Base-by-base conservation (phyloP, 192 early-diverging fungal genomes). In the Coemansia brasiliensis region DNA sequence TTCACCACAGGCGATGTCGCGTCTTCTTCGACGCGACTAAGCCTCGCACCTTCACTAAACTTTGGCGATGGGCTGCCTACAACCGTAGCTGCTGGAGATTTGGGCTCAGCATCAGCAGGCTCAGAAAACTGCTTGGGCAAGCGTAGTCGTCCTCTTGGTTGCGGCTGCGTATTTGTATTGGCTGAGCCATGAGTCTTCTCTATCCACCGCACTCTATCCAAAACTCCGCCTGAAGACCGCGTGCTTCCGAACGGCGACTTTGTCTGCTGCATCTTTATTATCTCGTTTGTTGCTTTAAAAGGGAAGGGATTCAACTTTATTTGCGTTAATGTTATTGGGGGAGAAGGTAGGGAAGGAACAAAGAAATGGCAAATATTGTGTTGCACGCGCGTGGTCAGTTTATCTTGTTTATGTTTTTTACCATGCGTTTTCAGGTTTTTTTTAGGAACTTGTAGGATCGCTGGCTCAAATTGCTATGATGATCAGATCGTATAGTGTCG, bases 171-270 rank as follows among this genome's bases (percentile, higher is more conserved):
- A 11, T 13, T 10, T 39, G 22, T 65, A 27, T 15, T 35, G 37
- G 20, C 13, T 8, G 59, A 35, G 0, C 67, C 74, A 15, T 78
- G 74, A 1, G 64, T 67, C 39, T 78, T 54, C 18, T 78, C 74
- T 43, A 78, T 78, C 68, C 68, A 78, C 20, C 69, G 69, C 7
- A 78, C 61, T 11, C 74, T 63, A 59, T 78, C 74, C 32, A 71
- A 24, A 20, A 78, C 74, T 21, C 46, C 40, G 15, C 40, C 46
- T n/a, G 46, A 16, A 5, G 46, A 22, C 26, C 46, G 46, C 15
- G 17, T 49, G 25, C 46, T 49, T 20, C 46, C 46, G 13, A 49
- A 7, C 46, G 17, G 46, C 46, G 25, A 25, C 46, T 49, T 49
- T 49, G 21, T 15, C 46, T 49, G 46, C 46, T 26, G 21, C 22